Conservation (phyloP, 441 rosid genomes). For the Croton laevigatus region DNA sequence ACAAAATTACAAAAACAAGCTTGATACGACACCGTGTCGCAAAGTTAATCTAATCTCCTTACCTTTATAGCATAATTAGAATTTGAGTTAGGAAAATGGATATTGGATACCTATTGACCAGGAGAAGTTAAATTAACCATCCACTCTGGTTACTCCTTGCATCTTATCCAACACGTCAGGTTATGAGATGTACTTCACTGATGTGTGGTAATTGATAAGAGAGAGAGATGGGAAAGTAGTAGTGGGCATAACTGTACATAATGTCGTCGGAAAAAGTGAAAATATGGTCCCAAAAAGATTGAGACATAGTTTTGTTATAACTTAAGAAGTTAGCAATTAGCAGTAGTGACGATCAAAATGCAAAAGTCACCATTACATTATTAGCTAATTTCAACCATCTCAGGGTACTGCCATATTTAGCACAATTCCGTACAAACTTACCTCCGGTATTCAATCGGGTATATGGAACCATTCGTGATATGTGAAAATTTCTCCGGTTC, state of each 20-base stretch:
- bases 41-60: too few relatives aligned
- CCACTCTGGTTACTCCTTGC: background rate
- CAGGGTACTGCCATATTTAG: background rate
- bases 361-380: background rate
- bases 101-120: background rate
- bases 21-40: background rate
- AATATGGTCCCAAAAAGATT: background rate
- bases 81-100: background rate
- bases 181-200: slow-evolving; percentile 5
- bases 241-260: slow-evolving; percentile 1
- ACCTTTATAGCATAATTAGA: too few relatives aligned
- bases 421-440: too few relatives aligned
- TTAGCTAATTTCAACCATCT: background rate
- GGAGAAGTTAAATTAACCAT: background rate
- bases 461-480: too few relatives aligned
- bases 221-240: background rate
- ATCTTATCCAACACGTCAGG: slow-evolving; percentile 12
- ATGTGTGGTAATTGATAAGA: slow-evolving; percentile 10
- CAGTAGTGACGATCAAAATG: background rate
- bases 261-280: background rate
- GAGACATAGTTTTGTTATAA: background rate
- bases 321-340: too few relatives aligned
- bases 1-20: background rate
- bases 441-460: too few relatives aligned
- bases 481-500: too few relatives aligned